phyloP scores from a whole-genome alignment of 106 monocot species.

The Dendrobium catenatum region DNA sequence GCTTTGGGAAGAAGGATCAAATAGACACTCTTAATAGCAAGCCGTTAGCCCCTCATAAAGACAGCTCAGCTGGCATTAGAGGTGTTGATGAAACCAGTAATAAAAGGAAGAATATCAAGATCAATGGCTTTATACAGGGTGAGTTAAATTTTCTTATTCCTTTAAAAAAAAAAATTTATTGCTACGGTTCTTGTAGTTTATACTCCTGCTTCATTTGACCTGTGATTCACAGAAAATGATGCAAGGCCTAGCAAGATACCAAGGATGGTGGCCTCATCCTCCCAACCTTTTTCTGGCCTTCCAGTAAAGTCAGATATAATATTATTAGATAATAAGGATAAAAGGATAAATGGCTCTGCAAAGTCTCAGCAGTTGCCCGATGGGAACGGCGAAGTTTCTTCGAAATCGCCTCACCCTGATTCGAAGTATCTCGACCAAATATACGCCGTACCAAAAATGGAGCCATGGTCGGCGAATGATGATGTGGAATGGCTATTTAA shows the following conservation, averaged over 20 bases:
- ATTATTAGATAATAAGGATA: slow-evolving; percentile 20
- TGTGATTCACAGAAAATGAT: slow-evolving; percentile 56
- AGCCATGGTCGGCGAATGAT: slow-evolving; percentile 37
- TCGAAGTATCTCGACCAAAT: slow-evolving; percentile 38
- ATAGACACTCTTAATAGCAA: slow-evolving; percentile 24
- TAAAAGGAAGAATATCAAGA: slow-evolving; percentile 50
- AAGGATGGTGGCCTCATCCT: slow-evolving; percentile 17
- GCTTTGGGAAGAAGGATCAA: slow-evolving; percentile 19
- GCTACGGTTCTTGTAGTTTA: not conserved
- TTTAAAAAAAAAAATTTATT: not conserved
- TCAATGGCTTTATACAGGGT: slow-evolving; percentile 62
- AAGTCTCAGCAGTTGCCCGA: slow-evolving; percentile 12
- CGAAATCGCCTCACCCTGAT: slow-evolving; percentile 52
- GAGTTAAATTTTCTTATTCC: slow-evolving; percentile 19
- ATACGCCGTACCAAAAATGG: slow-evolving; percentile 50
- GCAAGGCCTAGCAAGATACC: slow-evolving; percentile 44
- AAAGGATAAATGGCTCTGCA: slow-evolving; percentile 30
- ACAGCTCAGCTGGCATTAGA: slow-evolving; percentile 2
- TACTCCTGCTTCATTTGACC: slow-evolving; percentile 28
- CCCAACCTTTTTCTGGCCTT: slow-evolving; percentile 13
- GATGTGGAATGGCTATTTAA: slow-evolving; percentile 61
- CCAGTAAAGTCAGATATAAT: slow-evolving; percentile 11
- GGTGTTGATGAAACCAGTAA: slow-evolving; percentile 22
- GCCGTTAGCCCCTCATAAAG: slow-evolving; percentile 14
- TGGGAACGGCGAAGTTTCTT: slow-evolving; percentile 15